Base-by-base conservation (phyloP, 1,284 basidiomycete species). In the Apiotrichum veenhuisii region DNA sequence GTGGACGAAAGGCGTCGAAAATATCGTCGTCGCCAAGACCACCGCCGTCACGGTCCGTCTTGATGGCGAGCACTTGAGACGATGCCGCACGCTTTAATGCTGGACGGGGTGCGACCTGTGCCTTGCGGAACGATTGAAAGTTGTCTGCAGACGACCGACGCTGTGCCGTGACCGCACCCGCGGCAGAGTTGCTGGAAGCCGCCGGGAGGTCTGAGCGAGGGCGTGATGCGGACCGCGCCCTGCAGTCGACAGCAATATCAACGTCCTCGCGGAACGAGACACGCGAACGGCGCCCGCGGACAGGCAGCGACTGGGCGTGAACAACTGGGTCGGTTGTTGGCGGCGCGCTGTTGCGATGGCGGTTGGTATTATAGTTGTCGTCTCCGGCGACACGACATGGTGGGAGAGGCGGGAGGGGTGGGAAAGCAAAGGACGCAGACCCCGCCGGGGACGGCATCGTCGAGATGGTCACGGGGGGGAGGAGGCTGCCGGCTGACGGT, bases 251-350 rank as follows among this genome's bases (percentile, higher is more conserved):
- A 3, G 52, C 52, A 14, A 58, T 27, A 14, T 62, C 57, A 14
- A 62, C 57, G 10, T 62, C 50, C 8, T 62, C 60, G 22, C 60
- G 56, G 25, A 62, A 62, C 17, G 60, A 62, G n/a, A 62, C 60
- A 2, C 54, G 54, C 2, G 60, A 58, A 27, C 57, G 42, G 22
- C 51, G 43, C 5, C 33, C 25, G 12, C 54, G 36, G 10, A 52
- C 25, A 12, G 37, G n/a, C 12, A 46, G 27, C n/a, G 47, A 33
- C 7, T 50, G 30, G 27, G 30, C 26, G 18, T 46, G 38, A 10
- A 43, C 17, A 3, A 47, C 25, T 5, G 37, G 12, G 12, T 20
- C 45, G 4, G 51, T 43, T 22, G 53, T 45, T 10, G 56, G 47
- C 2, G 60, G 56, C 1, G 59, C 59, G 7, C 52, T 55, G 10